A percentile compares a stretch with the other conserved stretches of the same genome.
Conservation (phyloP, 164 flowering plant genomes). For the Magnolia officinalis region DNA sequence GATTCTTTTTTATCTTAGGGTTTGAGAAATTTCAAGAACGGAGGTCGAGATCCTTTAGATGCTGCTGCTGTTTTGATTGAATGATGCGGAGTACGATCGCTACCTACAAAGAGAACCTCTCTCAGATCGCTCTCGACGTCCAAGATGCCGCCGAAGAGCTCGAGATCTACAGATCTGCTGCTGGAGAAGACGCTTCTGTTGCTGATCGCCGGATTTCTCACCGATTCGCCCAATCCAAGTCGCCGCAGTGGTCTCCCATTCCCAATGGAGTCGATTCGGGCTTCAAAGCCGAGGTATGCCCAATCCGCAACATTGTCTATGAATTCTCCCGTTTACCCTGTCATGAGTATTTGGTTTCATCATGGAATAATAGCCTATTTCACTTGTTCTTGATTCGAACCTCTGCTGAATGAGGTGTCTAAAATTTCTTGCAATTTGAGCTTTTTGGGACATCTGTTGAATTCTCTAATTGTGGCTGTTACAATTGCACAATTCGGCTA, state of each 20-base stretch:
- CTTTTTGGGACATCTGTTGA: too few species aligned
- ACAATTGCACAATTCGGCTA: too few species aligned
- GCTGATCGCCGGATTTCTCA: constrained; percentile 60
- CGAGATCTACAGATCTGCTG: constrained; percentile 35
- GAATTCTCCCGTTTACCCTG: background rate
- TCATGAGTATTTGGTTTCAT: too few species aligned
- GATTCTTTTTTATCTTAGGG: too few species aligned
- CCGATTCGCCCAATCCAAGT: constrained; percentile 48
- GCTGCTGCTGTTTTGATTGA: background rate
- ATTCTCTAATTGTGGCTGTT: too few species aligned
- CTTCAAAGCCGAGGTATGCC: constrained; percentile 49
- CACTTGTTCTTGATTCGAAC: too few species aligned
- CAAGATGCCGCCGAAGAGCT: constrained; percentile 68
- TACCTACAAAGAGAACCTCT: constrained; percentile 76
- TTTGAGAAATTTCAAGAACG: background rate
- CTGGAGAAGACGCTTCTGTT: constrained; percentile 30
- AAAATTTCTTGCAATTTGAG: too few species aligned
- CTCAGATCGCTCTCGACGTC: constrained; percentile 83
- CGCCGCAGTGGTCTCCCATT: constrained; percentile 41
- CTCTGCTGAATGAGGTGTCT: too few species aligned
- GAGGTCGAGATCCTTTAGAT: background rate
- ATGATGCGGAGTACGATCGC: constrained; percentile 40
- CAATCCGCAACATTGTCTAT: background rate
- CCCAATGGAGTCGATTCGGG: constrained; percentile 56
- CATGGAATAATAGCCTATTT: too few species aligned